phyloP scores from a whole-genome alignment of 192 early-diverging fungal genomes.

The Dissophora globulifera region DNA sequence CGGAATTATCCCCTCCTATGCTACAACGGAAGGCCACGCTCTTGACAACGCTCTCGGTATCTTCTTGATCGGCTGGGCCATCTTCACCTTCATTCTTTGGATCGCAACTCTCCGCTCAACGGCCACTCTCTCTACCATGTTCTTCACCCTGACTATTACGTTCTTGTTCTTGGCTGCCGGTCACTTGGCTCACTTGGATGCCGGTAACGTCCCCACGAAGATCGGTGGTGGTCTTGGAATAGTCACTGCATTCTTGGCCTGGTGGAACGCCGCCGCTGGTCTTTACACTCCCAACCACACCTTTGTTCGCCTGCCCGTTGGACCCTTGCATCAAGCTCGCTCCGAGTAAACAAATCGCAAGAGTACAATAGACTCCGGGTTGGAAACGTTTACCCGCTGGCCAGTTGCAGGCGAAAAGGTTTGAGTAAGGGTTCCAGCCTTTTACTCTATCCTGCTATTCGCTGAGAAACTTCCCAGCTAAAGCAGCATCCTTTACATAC shows the following conservation, averaged over 20 bases:
- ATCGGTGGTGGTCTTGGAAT: constrained; percentile 78
- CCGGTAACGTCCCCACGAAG: constrained; percentile 56
- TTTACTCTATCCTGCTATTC: no score
- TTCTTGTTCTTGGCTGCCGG: constrained; percentile 73
- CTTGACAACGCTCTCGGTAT: constrained; percentile 63
- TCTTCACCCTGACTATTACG: constrained; percentile 73
- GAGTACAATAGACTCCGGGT: no score
- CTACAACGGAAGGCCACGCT: background rate
- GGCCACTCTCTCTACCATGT: constrained; percentile 67
- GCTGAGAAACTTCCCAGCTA: no score
- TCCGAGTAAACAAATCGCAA: constrained; percentile 6
- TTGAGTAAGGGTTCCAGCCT: no score
- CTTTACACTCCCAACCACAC: constrained; percentile 64
- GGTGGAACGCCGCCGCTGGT: constrained; percentile 76
- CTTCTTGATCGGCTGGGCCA: constrained; percentile 71
- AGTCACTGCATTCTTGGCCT: constrained; percentile 76
- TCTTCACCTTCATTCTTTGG: constrained; percentile 77
- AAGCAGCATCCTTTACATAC: no score
- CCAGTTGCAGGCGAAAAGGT: no score
- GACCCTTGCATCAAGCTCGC: constrained; percentile 19
- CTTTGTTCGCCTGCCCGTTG: constrained; percentile 64
- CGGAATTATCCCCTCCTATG: constrained; percentile 52
- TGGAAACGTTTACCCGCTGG: no score
- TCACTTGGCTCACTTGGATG: constrained; percentile 59
- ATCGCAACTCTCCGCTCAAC: constrained; percentile 71